Conservation (phyloP, 768 basidiomycete genomes). For the Cyclocybe aegerita region DNA sequence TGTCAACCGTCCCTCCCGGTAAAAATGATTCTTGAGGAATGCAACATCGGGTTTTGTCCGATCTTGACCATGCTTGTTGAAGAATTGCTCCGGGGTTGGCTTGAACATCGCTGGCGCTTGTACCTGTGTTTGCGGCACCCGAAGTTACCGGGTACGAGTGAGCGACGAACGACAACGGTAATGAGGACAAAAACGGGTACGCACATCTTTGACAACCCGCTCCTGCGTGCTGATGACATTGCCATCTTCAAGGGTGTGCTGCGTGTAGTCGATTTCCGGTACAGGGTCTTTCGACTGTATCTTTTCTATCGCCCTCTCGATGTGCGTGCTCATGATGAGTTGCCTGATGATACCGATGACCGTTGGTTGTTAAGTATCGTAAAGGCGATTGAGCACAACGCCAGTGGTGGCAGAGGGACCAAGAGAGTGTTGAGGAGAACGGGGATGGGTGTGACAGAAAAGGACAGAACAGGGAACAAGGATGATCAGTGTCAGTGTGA, state of each 20-base stretch:
- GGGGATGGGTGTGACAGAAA: slow-evolving; percentile 20
- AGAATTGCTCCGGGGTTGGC: slow-evolving; percentile 95
- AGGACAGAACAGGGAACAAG: slow-evolving; percentile 16
- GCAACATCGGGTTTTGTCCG: slow-evolving; percentile 91
- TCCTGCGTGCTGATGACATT: slow-evolving; percentile 90
- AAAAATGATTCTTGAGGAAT: slow-evolving; percentile 98
- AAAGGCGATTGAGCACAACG: slow-evolving; percentile 12
- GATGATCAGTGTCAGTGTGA: slow-evolving; percentile 13
- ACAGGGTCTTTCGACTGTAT: slow-evolving; percentile 49
- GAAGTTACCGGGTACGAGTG: slow-evolving; percentile 1
- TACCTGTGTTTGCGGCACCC: slow-evolving; percentile 50
- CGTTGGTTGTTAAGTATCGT: slow-evolving; percentile 6
- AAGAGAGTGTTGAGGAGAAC: slow-evolving; percentile 8
- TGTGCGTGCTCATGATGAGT: slow-evolving; percentile 47
- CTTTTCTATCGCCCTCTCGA: slow-evolving; percentile 68
- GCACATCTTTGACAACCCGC: slow-evolving; percentile 93
- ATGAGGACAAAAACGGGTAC: slow-evolving; percentile 18
- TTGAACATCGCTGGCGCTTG: slow-evolving; percentile 96
- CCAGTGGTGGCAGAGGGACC: slow-evolving; percentile 1
- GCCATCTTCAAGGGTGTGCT: slow-evolving; percentile 92
- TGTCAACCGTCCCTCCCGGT: slow-evolving; percentile 89
- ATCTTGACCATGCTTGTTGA: slow-evolving; percentile 68
- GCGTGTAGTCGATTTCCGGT: slow-evolving; percentile 83
- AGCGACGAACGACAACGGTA: not conserved
- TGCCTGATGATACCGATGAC: slow-evolving; percentile 11